Evolutionary conservation across 192 early-diverging fungal species (phyloP).

Genomic region (Umbelopsis sp.): DNA sequence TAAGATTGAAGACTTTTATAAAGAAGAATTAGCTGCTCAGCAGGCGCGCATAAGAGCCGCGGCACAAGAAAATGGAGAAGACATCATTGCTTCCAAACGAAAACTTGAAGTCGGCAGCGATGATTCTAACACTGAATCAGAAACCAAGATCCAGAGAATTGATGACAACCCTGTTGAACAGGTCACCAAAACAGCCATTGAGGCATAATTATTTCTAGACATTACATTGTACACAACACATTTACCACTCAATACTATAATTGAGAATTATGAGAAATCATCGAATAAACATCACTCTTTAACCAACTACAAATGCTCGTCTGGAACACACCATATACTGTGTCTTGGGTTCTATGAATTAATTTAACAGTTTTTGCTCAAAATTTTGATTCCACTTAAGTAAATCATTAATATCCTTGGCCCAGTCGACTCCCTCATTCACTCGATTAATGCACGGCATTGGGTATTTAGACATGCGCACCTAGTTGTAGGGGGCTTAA

Average conservation of each 20-base stretch:
- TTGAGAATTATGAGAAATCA: too few species aligned
- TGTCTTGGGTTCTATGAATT: background rate
- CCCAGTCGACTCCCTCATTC: constrained; percentile 73
- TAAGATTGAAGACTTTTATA: constrained; percentile 26
- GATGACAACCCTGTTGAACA: background rate
- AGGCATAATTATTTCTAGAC: background rate
- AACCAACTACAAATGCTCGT: too few species aligned
- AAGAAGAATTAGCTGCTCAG: constrained; percentile 18
- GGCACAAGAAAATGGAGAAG: background rate
- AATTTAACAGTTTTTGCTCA: constrained; percentile 22
- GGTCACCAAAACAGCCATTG: background rate
- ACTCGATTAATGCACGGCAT: constrained; percentile 77
- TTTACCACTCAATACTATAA: too few species aligned
- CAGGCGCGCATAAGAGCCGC: constrained; percentile 14
- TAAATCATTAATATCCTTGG: constrained; percentile 80
- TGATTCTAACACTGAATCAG: background rate
- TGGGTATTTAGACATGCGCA: constrained; percentile 70
- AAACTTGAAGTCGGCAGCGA: constrained; percentile 3
- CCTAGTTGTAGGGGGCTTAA: constrained; percentile 30
- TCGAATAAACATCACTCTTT: too few species aligned
- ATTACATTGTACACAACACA: background rate
- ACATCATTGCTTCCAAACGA: background rate
- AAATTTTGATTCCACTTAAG: constrained; percentile 89
- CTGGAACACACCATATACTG: too few species aligned
- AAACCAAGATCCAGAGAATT: constrained; percentile 14